Evolutionary conservation across 805 yeast species (phyloP).

Genomic region (Yamadazyma insecticola): DNA sequence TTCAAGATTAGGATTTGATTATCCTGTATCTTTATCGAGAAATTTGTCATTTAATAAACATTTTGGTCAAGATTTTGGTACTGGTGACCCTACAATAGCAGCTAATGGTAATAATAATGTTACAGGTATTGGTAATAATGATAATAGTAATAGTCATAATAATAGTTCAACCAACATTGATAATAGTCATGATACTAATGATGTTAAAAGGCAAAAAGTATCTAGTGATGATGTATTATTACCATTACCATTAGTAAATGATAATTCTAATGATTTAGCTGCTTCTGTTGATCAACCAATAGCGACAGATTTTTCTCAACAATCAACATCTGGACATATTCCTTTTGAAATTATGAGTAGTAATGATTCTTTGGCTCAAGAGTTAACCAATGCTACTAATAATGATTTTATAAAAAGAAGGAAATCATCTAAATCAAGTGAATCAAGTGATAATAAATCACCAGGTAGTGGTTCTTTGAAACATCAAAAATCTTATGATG

Average conservation of each 20-base stretch:
- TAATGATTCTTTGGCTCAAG: too few relatives aligned
- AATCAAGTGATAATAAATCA: slow-evolving; percentile 5
- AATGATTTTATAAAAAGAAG: slow-evolving; percentile 5
- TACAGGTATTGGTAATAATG: neutral
- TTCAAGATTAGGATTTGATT: slow-evolving; percentile 8
- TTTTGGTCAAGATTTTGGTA: slow-evolving; percentile 4
- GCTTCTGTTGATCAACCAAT: too few relatives aligned
- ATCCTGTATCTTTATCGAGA: slow-evolving; percentile 12
- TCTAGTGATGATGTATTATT: too few relatives aligned
- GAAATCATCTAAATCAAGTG: slow-evolving; percentile 6
- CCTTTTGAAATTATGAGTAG: neutral
- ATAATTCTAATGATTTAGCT: too few relatives aligned
- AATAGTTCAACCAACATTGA: neutral
- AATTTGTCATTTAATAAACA: slow-evolving; percentile 11
- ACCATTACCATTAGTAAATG: too few relatives aligned
- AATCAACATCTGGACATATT: too few relatives aligned
- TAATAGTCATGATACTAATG: neutral
- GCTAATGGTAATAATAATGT: neutral
- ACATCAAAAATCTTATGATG: slow-evolving; percentile 5
- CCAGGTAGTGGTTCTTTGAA: neutral
- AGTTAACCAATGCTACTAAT: slow-evolving; percentile 1
- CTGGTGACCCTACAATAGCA: neutral
- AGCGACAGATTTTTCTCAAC: too few relatives aligned
- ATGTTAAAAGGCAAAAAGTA: too few relatives aligned
- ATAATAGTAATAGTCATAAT: neutral